These are phyloP conservation scores for Heterobasidion parviporum DNA, from an alignment of 1,284 basidiomycete genomes.

Conservation along the genomic window DNA sequence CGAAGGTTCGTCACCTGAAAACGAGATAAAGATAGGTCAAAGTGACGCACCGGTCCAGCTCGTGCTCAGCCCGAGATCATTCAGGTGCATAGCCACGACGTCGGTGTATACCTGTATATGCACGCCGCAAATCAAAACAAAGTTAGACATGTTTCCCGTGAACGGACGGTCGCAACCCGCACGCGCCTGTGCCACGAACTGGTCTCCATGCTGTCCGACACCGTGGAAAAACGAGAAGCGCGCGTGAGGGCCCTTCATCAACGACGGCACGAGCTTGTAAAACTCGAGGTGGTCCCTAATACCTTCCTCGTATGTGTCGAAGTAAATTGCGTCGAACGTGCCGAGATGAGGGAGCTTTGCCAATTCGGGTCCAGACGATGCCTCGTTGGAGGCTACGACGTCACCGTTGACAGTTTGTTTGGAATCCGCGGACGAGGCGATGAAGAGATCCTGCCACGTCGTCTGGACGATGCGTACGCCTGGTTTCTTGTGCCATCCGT, in stretches of 20 bases:
- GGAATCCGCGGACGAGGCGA: neutral
- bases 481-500: constrained; percentile 5
- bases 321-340: constrained; percentile 7
- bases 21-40: no score
- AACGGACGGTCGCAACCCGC: neutral
- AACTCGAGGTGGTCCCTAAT: constrained; percentile 5
- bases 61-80: neutral
- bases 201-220: neutral
- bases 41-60: neutral
- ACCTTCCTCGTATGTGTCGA: constrained; percentile 8
- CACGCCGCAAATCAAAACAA: neutral
- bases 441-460: constrained; percentile 7
- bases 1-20: no score
- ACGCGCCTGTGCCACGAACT: neutral
- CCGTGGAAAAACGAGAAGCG: constrained; percentile 8
- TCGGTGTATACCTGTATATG: neutral
- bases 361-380: neutral
- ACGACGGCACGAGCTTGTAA: constrained; percentile 1
- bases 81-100: neutral
- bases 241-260: neutral
- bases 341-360: neutral
- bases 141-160: neutral
- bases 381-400: neutral
- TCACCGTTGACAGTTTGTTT: neutral
- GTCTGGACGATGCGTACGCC: constrained; percentile 3